Conservation (phyloP, 31 red algal genomes). For the Bonnemaisonia californica region DNA sequence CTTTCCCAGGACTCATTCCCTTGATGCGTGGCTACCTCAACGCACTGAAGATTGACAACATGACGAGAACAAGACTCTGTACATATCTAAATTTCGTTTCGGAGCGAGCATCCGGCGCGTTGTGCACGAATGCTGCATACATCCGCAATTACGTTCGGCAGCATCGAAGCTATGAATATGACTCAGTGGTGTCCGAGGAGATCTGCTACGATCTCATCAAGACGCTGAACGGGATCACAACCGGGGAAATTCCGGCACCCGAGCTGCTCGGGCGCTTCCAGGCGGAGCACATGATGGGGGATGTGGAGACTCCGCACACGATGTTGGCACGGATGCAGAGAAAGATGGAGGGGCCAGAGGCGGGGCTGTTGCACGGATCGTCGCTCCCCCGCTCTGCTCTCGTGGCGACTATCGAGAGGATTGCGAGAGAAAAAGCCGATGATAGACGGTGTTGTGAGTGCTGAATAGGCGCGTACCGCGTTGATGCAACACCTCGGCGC, state of each 20-base stretch:
- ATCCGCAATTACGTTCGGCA: constrained; percentile 83
- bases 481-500: not conserved
- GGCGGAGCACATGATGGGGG: constrained; percentile 25
- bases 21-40: constrained; percentile 91
- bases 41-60: constrained; percentile 66
- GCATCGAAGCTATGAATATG: constrained; percentile 69
- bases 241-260: constrained; percentile 40
- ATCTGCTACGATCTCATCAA: constrained; percentile 88
- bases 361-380: constrained; percentile 62
- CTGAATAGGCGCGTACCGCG: not conserved
- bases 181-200: constrained; percentile 77
- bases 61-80: constrained; percentile 53
- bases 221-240: constrained; percentile 48
- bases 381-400: constrained; percentile 47
- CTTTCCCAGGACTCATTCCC: constrained; percentile 92
- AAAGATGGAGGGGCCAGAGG: constrained; percentile 59
- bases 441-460: constrained; percentile 21
- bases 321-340: constrained; percentile 78
- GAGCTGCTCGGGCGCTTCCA: constrained; percentile 68
- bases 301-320: constrained; percentile 49
- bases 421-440: constrained; percentile 27
- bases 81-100: constrained; percentile 93
- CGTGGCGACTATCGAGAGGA: constrained; percentile 27
- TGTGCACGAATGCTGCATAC: constrained; percentile 84
- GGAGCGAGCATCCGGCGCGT: constrained; percentile 71